These are phyloP conservation scores for Eucalyptus cladocalyx DNA, from an alignment of 345 rosid species.

Conservation along the genomic window DNA sequence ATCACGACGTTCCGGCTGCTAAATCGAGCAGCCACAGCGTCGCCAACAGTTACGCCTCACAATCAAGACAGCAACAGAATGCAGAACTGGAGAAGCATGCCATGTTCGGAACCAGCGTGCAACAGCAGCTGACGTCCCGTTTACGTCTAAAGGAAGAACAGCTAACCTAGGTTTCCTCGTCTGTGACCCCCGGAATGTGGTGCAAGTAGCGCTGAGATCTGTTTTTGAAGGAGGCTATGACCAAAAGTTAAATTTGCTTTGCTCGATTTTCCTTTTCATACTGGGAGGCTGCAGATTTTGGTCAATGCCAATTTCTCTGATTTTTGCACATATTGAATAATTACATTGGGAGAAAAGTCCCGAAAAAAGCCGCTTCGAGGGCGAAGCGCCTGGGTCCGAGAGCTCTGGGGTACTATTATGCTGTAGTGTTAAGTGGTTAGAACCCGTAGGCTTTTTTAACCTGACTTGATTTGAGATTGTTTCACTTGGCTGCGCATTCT, in stretches of 20 bases:
- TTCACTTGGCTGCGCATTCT: neutral
- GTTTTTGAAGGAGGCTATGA: neutral
- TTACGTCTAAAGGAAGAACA: slow-evolving; percentile 62
- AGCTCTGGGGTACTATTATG: neutral
- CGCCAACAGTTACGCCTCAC: slow-evolving; percentile 18
- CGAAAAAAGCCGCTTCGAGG: neutral
- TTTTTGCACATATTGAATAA: neutral
- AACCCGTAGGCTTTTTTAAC: neutral
- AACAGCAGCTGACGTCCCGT: slow-evolving; percentile 40
- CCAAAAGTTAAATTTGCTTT: neutral
- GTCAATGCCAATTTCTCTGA: neutral
- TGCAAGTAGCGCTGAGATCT: neutral
- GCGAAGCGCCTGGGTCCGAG: neutral
- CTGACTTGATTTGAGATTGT: neutral
- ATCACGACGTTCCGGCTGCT: slow-evolving; percentile 68
- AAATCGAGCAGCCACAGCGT: slow-evolving; percentile 40
- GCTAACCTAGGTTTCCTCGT: slow-evolving; percentile 1
- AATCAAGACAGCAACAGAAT: slow-evolving; percentile 13
- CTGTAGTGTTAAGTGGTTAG: neutral
- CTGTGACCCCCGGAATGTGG: neutral
- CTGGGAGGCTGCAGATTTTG: neutral
- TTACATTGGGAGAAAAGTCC: neutral
- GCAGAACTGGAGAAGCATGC: neutral
- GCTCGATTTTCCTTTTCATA: neutral
- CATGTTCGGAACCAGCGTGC: slow-evolving; percentile 4